Evolutionary conservation across 2,329 filamentous ascomycete species (phyloP), one percentile per base, ranked within the genome.

Genomic region (Talaromyces atroroseus): DNA sequence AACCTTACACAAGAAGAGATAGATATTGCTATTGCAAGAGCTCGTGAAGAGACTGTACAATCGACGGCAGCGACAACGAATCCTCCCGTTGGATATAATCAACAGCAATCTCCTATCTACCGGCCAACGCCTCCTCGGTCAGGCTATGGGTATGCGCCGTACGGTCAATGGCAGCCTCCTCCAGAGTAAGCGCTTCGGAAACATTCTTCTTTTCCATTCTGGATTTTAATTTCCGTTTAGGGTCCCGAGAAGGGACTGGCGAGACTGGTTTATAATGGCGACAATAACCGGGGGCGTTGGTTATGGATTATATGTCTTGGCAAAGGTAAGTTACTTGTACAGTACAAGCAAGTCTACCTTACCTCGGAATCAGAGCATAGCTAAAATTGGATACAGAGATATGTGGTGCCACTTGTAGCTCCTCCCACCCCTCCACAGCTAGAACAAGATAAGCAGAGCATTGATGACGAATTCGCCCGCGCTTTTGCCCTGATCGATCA

Each of bases 221-320:
- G 16, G n/a, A 32, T 54, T 24, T 29, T 60, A 40, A 59, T 18
- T 21, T 5, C 20, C 21, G 3, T 16, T 20, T 36, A 77, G 75
- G 59, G 75, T 85, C 2, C 91, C 91, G 2, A 86, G 85, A 69
- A 81, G 94, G 67, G 94, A 99, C 75, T 99, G 94, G 94, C 83
- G 95, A 60, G 94, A 99, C 70, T 97, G 91, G 89, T 99, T 99
- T 75, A 97, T 99, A 73, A 96, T 97, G 90, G 94, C 94, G 7
- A 99, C 94, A 0, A 89, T 97, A 12, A 87, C 95, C 60, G 88
- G 91, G 57, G 90, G 92, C 49, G 86, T 96, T 20, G 82, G 90
- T 40, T 97, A 96, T 67, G 92, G 92, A 0, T 74, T 96, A 21
- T 99, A 94, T 70, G 83, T 87, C 62, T 82, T 96, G 16, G 89